These are phyloP conservation scores for Cladosporium sp. DNA, from an alignment of 2,329 filamentous ascomycete species.

Conservation along the genomic window DNA sequence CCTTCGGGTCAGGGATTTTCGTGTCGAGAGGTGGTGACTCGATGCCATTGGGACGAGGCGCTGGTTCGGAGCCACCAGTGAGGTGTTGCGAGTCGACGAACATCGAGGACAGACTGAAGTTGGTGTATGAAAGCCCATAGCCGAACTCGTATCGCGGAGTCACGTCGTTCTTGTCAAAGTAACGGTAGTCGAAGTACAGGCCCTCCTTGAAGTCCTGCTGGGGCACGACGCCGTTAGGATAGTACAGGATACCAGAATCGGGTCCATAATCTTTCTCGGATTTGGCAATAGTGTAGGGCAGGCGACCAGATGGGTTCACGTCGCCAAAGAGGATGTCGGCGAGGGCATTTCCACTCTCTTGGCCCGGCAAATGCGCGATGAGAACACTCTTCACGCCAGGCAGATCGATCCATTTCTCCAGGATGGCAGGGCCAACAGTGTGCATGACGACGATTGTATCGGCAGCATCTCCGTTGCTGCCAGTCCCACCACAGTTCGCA, in stretches of 20 bases:
- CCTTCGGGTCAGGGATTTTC: conserved; percentile 56
- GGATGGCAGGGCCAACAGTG: conserved; percentile 76
- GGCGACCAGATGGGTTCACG: conserved; percentile 73
- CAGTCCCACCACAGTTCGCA: conserved; percentile 57
- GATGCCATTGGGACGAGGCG: conserved; percentile 39
- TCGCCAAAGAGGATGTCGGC: conserved; percentile 77
- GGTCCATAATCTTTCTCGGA: conserved; percentile 73
- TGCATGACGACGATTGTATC: conserved; percentile 79
- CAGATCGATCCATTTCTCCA: conserved; percentile 78
- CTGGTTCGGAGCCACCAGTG: conserved; percentile 33
- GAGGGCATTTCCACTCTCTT: conserved; percentile 82
- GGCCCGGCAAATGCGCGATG: conserved; percentile 80
- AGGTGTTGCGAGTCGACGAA: conserved; percentile 45
- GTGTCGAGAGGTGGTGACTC: conserved; percentile 57
- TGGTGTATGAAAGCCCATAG: conserved; percentile 79
- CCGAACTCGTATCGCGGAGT: conserved; percentile 83
- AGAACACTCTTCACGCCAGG: conserved; percentile 76
- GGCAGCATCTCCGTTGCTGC: conserved; percentile 39
- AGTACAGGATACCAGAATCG: conserved; percentile 67
- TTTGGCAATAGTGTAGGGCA: conserved; percentile 85
- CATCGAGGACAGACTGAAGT: conserved; percentile 62
- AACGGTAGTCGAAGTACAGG: conserved; percentile 84
- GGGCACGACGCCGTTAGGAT: conserved; percentile 67
- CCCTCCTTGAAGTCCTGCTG: conserved; percentile 84
- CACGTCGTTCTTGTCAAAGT: conserved; percentile 77